Conservation (phyloP, 192 early-diverging fungal species). For the Thoreauomyces humboldtii region DNA sequence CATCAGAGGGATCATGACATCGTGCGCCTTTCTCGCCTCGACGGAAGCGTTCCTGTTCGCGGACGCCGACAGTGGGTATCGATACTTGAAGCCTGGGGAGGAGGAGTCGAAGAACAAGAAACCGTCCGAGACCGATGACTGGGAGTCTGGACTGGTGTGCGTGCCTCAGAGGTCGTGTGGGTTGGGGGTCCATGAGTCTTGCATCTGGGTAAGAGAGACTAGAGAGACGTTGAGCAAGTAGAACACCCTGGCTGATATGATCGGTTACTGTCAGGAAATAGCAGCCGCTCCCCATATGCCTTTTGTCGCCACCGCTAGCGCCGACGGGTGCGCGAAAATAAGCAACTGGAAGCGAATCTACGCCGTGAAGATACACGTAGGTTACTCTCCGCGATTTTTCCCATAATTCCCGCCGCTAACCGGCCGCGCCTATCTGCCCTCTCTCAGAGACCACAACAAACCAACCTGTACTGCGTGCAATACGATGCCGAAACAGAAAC, state of each 20-base stretch:
- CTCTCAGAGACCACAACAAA: conserved; percentile 17
- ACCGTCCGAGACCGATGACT: too few relatives aligned
- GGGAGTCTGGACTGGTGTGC: conserved; percentile 3
- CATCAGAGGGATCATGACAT: conserved; percentile 25
- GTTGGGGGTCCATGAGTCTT: conserved; percentile 5
- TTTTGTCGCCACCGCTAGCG: conserved; percentile 32
- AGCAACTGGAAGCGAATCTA: conserved; percentile 28
- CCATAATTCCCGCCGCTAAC: too few relatives aligned
- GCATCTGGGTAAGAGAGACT: conserved; percentile 20
- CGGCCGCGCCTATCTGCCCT: too few relatives aligned
- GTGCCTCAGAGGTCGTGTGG: neutral
- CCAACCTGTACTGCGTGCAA: conserved; percentile 29
- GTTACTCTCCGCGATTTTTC: neutral
- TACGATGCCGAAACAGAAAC: conserved; percentile 13
- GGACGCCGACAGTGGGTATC: conserved; percentile 31
- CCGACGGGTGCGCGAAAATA: conserved; percentile 37
- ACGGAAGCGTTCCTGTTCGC: conserved; percentile 23
- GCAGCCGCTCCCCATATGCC: conserved; percentile 26
- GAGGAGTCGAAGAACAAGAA: conserved; percentile 11
- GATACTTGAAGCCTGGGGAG: conserved; percentile 23
- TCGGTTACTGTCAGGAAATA: too few relatives aligned
- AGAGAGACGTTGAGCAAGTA: too few relatives aligned
- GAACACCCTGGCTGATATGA: too few relatives aligned
- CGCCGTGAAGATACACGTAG: neutral
- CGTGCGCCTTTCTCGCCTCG: neutral